Base-by-base conservation (phyloP, 1,284 basidiomycete species). In the Boletus sp. region DNA sequence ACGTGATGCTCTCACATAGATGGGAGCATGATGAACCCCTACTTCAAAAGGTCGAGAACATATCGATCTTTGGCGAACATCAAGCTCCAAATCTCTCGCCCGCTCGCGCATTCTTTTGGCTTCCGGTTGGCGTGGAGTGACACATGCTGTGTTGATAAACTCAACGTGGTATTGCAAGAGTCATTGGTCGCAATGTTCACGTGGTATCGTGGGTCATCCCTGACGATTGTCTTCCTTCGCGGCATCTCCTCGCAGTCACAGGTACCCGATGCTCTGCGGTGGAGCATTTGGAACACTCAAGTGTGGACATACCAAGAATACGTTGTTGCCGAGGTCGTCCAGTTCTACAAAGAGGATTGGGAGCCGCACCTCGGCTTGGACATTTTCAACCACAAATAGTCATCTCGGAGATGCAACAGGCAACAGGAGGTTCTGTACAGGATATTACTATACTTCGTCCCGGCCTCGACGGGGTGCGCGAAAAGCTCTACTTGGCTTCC, bases 1-100 rank as follows among this genome's bases (percentile, higher is more conserved):
- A 45, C 4, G 36, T n/a, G 13, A 51, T 22, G 20, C 32, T 51
- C 5, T 51, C 49, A 2, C 48, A 51, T 14, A 51, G 13, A 14
- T 50, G 49, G 48, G 48, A 44, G 8, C 14, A 14, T 4, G n/a
- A 9, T 1, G 36, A 50, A 34, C 48, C 48, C 0, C 27, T 23
- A 1, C 39, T 39, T 26, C 36, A 50, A 1, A 10, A 43, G 2
- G 26, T 50, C 26, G n/a, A n/a, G n/a, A n/a, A n/a, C n/a, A n/a
- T n/a, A n/a, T n/a, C n/a, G n/a, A 16, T 19, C 23, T 6, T 9
- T n/a, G 36, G 8, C 14, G 14, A 25, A 25, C 22, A 14, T 16
- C 22, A 16, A 23, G 23, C 23, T 23, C 6, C 23, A 23, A 22
- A 37, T 5, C 6, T 37, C 25, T 5, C 25, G 36, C 23, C 7